Base-by-base conservation (phyloP, 768 basidiomycete species). In the Tephrocybe rancida region DNA sequence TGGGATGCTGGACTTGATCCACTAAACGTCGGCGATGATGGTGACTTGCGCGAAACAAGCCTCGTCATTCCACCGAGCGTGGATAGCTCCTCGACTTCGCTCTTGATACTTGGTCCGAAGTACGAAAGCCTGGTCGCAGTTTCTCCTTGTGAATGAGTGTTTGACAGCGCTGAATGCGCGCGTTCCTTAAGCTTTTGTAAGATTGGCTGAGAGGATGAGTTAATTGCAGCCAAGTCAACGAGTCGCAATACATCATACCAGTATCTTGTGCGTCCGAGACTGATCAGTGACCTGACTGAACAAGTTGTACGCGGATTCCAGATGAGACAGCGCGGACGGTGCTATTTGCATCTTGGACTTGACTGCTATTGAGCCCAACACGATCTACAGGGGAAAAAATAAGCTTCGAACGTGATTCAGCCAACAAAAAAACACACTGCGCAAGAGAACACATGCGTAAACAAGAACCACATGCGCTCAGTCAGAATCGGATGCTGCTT, bases 391-490 rank as follows among this genome's bases (percentile, higher is more conserved):
- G 50, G 50, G 38, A 32, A 13, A 61, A 46, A 27, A 37, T 26
- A 46, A 22, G 13, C 6, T 6, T n/a, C 26, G 44, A 34, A 55
- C 29, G 38, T 26, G 24, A 42, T n/a, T 22, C 51, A 49, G 35
- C 22, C 29, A 16, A 22, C 19, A 32, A 14, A 29, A 42, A 49
- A 27, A 68, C 81, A 61, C 66, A 87, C 87, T 30, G 84, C 76
- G 62, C 86, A 87, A 4, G 84, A 88, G 65, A 87, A 88, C 2
- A 86, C 85, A 64, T 88, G 86, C 7, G 84, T 86, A 55, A 87
- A 85, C 45, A 85, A 67, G 67, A 88, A 88, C 83, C 85, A 87
- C 80, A 84, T 81, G 34, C 87, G 77, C 61, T 86, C 85, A 11
- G 84, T 85, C 50, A 88, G 68, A n/a, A 67, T 72, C 21, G 86